Conservation (phyloP, 2,329 filamentous ascomycete genomes). For the Scedosporium minutisporum region DNA sequence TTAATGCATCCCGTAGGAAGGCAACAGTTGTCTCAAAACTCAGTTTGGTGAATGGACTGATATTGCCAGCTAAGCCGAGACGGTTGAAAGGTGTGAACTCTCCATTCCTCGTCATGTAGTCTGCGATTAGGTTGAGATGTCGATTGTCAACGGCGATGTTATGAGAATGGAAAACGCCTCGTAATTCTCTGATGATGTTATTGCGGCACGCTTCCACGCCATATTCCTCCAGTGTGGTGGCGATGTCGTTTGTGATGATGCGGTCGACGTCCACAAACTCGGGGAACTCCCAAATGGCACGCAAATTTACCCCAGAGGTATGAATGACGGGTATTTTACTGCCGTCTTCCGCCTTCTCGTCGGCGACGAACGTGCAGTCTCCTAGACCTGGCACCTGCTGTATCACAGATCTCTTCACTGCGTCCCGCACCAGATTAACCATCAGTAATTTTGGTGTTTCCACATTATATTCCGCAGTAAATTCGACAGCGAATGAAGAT, state of each 20-base stretch:
- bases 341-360: slow-evolving; percentile 47
- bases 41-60: slow-evolving; percentile 96
- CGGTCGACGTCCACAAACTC: slow-evolving; percentile 78
- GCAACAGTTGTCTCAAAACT: slow-evolving; percentile 95
- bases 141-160: slow-evolving; percentile 85
- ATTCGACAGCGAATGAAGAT: slow-evolving; percentile 43
- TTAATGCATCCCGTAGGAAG: slow-evolving; percentile 84
- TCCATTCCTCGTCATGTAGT: slow-evolving; percentile 94
- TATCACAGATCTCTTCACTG: slow-evolving; percentile 68
- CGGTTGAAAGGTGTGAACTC: slow-evolving; percentile 88
- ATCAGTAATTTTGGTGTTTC: slow-evolving; percentile 83
- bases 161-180: slow-evolving; percentile 78
- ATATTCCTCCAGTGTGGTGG: slow-evolving; percentile 72
- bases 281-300: slow-evolving; percentile 81
- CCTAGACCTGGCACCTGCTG: slow-evolving; percentile 76
- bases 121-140: slow-evolving; percentile 89
- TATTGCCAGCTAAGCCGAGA: slow-evolving; percentile 74
- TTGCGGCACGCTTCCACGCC: slow-evolving; percentile 87
- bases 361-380: slow-evolving; percentile 56
- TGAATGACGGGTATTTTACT: slow-evolving; percentile 51
- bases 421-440: slow-evolving; percentile 78
- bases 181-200: slow-evolving; percentile 79
- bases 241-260: slow-evolving; percentile 88
- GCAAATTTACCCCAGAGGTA: slow-evolving; percentile 78
- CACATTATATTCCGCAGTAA: slow-evolving; percentile 75